These are phyloP conservation scores for Stellera chamaejasme DNA, from an alignment of 345 rosid genomes.

Conservation along the genomic window DNA sequence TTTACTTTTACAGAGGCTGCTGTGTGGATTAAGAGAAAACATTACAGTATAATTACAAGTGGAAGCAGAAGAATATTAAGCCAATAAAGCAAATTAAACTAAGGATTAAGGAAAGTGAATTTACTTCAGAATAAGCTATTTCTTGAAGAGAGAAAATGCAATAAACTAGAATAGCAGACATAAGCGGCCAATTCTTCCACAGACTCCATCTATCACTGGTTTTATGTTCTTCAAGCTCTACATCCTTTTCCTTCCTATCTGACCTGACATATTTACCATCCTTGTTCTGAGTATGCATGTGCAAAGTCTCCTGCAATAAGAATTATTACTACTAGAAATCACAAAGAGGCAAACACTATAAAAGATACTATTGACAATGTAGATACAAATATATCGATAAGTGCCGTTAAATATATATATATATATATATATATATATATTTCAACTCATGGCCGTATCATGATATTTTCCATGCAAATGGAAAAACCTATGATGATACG, in stretches of 20 bases:
- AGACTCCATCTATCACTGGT: slow-evolving; percentile 26
- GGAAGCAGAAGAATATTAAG: not conserved
- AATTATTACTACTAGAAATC: slow-evolving; percentile 3
- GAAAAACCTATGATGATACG: no score
- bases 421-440: no score
- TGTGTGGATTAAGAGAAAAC: not conserved
- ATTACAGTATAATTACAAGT: not conserved
- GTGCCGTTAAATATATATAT: no score
- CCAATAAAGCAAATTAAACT: not conserved
- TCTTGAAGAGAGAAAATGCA: slow-evolving; percentile 62
- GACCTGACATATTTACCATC: slow-evolving; percentile 18
- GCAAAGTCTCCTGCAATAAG: slow-evolving; percentile 42
- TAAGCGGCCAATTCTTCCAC: slow-evolving; percentile 45
- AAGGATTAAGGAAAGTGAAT: not conserved
- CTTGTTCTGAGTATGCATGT: slow-evolving; percentile 24
- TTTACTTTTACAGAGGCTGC: not conserved
- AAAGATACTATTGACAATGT: not conserved
- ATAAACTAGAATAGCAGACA: slow-evolving; percentile 46
- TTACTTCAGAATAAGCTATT: slow-evolving; percentile 58
- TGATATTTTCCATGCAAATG: no score
- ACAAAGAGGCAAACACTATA: not conserved
- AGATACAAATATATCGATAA: not conserved
- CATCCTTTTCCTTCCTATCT: slow-evolving; percentile 6
- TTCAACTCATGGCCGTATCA: no score
- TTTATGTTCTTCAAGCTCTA: slow-evolving; percentile 14